Evolutionary conservation across 768 basidiomycete species (phyloP), one percentile per base, ranked within the genome.

Genomic region (Leccinum longicurvipes): DNA sequence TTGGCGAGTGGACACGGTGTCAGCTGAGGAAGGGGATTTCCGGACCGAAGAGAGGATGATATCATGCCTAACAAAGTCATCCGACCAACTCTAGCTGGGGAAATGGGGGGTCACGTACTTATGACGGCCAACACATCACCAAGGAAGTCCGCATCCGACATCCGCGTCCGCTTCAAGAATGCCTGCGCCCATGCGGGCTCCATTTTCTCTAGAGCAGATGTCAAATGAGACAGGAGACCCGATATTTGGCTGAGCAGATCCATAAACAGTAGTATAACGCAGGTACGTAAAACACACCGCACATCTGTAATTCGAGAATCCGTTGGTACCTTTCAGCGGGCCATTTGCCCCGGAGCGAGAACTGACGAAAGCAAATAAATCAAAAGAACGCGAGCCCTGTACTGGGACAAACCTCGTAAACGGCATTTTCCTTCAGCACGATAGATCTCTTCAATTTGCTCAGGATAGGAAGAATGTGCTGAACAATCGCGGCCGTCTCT

Each of bases 111-210:
- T 14, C 39, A 65, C 82, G 49, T 57, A 87, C 88, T 86, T 55
- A 93, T 84, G 7, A 93, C 88, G 10, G 91, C 88, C 4, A 94
- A 76, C 7, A 92, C 77, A 54, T 93, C 91, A 1, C 92, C 93
- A 59, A 93, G 85, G 61, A 94, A 94, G 59, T 85, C 83, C 0
- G 86, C 77, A 65, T 94, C 91, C 32, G 85, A 74, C 56, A 95
- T 80, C 11, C 89, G 77, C 0, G 90, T 89, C 29, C 91, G 75
- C 19, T 80, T 79, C 17, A 94, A 77, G 59, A 93, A 84, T 0
- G 91, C 91, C 11, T 78, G 77, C 1, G 86, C 77, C 92, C 93
- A 95, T 11, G 83, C 77, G 2, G 84, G 83, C 47, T 92, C 87
- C 48, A 94, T 75, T 57, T 85, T 82, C 44, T 83, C 80, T 9